Base-by-base conservation (phyloP, 441 rosid species). In the Pelargonium myrrhifolium region DNA sequence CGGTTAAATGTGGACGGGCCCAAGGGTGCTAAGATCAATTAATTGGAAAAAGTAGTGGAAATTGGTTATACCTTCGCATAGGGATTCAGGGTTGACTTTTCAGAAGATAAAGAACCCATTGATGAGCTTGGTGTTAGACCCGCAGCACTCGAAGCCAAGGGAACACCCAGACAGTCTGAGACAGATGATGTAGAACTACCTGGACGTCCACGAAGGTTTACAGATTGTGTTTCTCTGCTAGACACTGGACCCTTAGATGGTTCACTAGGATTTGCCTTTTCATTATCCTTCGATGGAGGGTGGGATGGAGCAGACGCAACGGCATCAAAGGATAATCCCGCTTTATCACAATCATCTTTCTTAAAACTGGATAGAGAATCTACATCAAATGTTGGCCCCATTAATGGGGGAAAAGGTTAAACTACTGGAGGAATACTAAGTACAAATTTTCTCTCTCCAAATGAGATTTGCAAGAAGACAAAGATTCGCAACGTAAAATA, bases 51-150 rank as follows among this genome's bases (percentile, higher is more conserved):
- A 24, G 2, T 24, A 24, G 2, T 24, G 26, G 26, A 24, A 2
- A 24, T 35, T 17, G 47, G 71, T 61, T 61, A 47, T 42, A 94
- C 99, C 99, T 89, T 88, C 18, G 97, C 96, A 81, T 87, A 65
- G 64, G 96, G 96, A 75, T 94, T 88, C 67, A 88, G 80, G 1
- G 89, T 78, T 74, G 98, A 89, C 77, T 83, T 85, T 80, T 87
- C 97, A 43, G 96, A 85, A 59, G 93, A 80, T 64, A 85, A 71
- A 61, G 97, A 92, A 55, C 97, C 92, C 71, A 88, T 51, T 68
- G 98, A 89, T 15, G 97, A 92, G 83, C 91, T 89, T 72, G 97
- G 96, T 28, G 99, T 86, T 73, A 91, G 65, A 72, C 81, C 85
- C 77, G 89, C 76, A 73, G 77, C 80, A 69, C 76, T 79, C 68